Base-by-base conservation (phyloP, 2,329 filamentous ascomycete genomes). In the Xylariaceae sp. region DNA sequence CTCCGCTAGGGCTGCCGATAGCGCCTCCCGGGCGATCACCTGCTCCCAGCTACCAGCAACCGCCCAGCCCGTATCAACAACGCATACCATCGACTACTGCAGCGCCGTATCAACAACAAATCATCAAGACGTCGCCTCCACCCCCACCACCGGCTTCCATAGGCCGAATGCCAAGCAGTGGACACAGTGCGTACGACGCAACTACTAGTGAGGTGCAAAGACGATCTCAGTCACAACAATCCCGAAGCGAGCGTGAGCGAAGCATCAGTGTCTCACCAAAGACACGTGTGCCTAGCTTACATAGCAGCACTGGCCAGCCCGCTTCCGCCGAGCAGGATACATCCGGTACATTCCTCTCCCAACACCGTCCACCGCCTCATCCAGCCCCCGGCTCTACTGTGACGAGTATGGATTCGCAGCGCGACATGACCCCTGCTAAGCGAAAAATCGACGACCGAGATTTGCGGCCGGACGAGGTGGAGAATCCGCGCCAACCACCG, bases 181-280 rank as follows among this genome's bases (percentile, higher is more conserved):
- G 73, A 55, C 74, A 79, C 57, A 74, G 74, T 64, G 71, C 74
- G 53, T 78, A 80, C 72, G 80, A 81, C 55, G 74, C 37, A 41
- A 41, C 74, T 15, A 68, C 69, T 17, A 67, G 71, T 45, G 77
- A 79, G 62, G 71, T 74, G 49, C 77, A 78, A 63, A 76, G 76
- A 72, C 73, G 82, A 69, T 78, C 80, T 49, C 77, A 80, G 59
- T 80, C 81, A 49, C 79, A 80, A 53, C 76, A 80, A 59, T 80
- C 80, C 50, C 79, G 80, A 52, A 80, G 80, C 64, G 87, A 90
- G 57, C 82, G 88, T 67, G 88, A 89, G 62, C 78, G 82, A 53
- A 90, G 87, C 71, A 73, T 88, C 56, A 92, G 88, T 69, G 84
- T 93, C 54, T 93, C 89, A 71, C 90, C 90, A 35, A 92, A 90